Percentiles rank a stretch among this genome's conserved stretches.
Conservation (phyloP, 371 early-diverging fungal genomes). For the Parasitella parasitica region DNA sequence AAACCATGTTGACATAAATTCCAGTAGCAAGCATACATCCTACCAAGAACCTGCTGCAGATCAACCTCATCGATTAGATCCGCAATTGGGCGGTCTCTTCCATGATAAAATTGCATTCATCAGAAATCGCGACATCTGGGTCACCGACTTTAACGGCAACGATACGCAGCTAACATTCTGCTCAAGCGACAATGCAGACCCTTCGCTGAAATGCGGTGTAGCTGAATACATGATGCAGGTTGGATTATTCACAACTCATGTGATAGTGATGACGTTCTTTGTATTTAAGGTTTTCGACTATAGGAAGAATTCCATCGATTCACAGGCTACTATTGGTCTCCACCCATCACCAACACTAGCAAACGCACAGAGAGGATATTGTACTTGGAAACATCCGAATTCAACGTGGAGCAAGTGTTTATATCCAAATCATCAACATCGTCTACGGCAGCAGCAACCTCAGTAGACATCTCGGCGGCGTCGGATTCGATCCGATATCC, state of each 20-base stretch:
- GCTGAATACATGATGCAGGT: constrained; percentile 79
- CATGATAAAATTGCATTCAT: constrained; percentile 60
- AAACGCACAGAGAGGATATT: constrained; percentile 51
- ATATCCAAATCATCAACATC: constrained; percentile 41
- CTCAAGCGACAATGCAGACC: constrained; percentile 31
- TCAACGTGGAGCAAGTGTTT: constrained; percentile 55
- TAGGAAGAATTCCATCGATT: constrained; percentile 75
- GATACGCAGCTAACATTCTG: constrained; percentile 69
- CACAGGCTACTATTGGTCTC: constrained; percentile 71
- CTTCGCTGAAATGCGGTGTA: constrained; percentile 56
- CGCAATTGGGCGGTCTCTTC: constrained; percentile 60
- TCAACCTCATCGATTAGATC: constrained; percentile 34
- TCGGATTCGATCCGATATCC: constrained; percentile 55
- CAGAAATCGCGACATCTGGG: constrained; percentile 67
- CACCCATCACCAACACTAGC: constrained; percentile 12
- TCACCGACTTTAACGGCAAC: constrained; percentile 51
- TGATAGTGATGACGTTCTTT: constrained; percentile 4
- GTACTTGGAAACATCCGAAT: constrained; percentile 66
- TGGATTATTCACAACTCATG: not conserved
- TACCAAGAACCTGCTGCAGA: not conserved
- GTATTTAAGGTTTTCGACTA: not conserved
- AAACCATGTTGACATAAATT: not conserved
- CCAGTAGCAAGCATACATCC: not conserved
- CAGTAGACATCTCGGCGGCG: not conserved
- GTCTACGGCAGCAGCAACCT: not conserved